Conservation (phyloP, 129 eudicot species). For the Centaurea solstitialis region DNA sequence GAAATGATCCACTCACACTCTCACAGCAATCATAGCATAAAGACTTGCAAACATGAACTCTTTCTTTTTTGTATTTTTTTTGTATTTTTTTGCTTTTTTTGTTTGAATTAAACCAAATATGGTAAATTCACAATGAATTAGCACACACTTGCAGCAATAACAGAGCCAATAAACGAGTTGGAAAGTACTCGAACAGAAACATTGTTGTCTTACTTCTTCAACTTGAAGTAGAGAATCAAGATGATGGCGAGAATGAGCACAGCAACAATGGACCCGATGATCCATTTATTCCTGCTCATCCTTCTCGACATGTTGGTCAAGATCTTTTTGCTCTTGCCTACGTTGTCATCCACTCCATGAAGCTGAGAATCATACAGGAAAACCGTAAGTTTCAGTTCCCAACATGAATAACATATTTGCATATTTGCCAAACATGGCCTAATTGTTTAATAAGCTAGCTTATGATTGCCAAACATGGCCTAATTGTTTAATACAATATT, state of each 20-base stretch:
- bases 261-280: constrained; percentile 43
- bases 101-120: constrained; percentile 7
- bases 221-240: constrained; percentile 57
- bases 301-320: constrained; percentile 57
- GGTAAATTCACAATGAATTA: constrained; percentile 17
- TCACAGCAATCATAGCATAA: constrained; percentile 8
- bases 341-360: constrained; percentile 58
- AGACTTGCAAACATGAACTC: not conserved
- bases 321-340: constrained; percentile 58
- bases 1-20: constrained; percentile 13
- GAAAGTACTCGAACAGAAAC: not conserved
- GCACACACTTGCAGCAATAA: constrained; percentile 32
- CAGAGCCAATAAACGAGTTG: constrained; percentile 3
- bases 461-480: not conserved
- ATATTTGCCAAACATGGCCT: too few relatives aligned
- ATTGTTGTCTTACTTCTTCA: constrained; percentile 25
- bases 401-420: too few relatives aligned
- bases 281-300: constrained; percentile 66
- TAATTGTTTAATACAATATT: not conserved
- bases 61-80: not conserved
- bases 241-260: constrained; percentile 52
- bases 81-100: not conserved
- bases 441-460: not conserved
- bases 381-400: not conserved
- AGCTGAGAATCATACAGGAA: constrained; percentile 34